phyloP scores from a whole-genome alignment of 2,329 filamentous ascomycete species.

The Penicillium sp. region DNA sequence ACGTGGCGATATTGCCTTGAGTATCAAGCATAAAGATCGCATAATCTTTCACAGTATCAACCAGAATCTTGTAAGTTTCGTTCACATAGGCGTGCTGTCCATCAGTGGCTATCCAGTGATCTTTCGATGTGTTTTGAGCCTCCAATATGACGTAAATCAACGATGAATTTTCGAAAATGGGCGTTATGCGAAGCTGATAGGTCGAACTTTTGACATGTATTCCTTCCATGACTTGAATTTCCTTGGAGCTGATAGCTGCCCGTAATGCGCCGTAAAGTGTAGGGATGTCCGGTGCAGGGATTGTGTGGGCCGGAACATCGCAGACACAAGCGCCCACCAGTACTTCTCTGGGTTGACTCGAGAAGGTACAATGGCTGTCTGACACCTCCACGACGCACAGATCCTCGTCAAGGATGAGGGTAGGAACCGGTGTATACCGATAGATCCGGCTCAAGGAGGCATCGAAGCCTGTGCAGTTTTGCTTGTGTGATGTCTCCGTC shows the following conservation, averaged over 20 bases:
- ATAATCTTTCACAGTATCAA: conserved; percentile 58
- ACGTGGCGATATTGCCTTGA: conserved; percentile 52
- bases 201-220: conserved; percentile 19
- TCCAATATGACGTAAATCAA: conserved; percentile 45
- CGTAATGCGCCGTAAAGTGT: conserved; percentile 36
- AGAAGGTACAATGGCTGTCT: conserved; percentile 39
- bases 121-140: conserved; percentile 31
- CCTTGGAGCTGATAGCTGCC: conserved; percentile 34
- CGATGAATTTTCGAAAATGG: conserved; percentile 39
- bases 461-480: neutral
- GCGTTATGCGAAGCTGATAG: conserved; percentile 38
- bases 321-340: conserved; percentile 38
- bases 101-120: conserved; percentile 25
- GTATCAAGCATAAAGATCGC: conserved; percentile 60
- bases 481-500: neutral
- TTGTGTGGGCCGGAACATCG: conserved; percentile 33
- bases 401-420: neutral
- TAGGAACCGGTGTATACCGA: neutral
- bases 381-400: conserved; percentile 39
- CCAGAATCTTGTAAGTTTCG: conserved; percentile 57
- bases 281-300: conserved; percentile 35
- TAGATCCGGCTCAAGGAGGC: neutral
- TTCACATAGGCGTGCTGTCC: conserved; percentile 45
- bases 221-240: conserved; percentile 34
- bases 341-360: conserved; percentile 30